Percentiles rank a stretch among this genome's conserved stretches.
Evolutionary conservation across 306 rosid genomes (phyloP).

Genomic region (Morella rubra): DNA sequence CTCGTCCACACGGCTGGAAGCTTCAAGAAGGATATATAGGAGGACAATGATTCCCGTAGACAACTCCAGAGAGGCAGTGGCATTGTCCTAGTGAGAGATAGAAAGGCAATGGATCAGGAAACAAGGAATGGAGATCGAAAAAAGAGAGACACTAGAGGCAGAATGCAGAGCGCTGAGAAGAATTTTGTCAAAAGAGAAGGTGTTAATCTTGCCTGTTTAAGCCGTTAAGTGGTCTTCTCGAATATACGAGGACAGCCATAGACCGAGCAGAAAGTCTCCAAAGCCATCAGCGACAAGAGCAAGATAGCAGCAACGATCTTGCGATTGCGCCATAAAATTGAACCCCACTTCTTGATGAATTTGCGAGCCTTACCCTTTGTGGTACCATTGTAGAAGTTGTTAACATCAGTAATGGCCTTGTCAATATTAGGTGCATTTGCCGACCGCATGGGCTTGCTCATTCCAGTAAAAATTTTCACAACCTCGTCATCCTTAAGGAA

Average conservation of each 20-base stretch:
- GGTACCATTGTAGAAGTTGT: background rate
- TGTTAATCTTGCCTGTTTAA: no score
- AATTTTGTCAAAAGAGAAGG: no score
- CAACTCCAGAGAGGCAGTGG: no score
- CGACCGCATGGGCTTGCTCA: constrained; percentile 11
- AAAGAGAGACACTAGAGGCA: no score
- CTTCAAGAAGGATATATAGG: no score
- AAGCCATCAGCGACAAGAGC: constrained; percentile 15
- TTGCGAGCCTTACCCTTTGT: background rate
- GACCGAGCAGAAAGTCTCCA: constrained; percentile 23
- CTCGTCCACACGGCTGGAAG: no score
- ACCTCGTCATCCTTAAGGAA: background rate
- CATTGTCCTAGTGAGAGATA: no score
- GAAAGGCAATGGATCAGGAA: no score
- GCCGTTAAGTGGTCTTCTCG: background rate
- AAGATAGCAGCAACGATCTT: constrained; percentile 2
- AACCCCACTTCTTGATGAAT: background rate
- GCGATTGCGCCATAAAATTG: constrained; percentile 8
- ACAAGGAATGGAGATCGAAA: no score
- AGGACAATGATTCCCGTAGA: no score
- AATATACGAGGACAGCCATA: constrained; percentile 17
- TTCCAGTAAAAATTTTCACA: constrained; percentile 21
- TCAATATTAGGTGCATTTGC: background rate
- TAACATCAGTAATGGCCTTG: background rate
- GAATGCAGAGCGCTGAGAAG: no score